Evolutionary conservation across 2,329 filamentous ascomycete species (phyloP).

Genomic region (Rhynchosporium secalis): DNA sequence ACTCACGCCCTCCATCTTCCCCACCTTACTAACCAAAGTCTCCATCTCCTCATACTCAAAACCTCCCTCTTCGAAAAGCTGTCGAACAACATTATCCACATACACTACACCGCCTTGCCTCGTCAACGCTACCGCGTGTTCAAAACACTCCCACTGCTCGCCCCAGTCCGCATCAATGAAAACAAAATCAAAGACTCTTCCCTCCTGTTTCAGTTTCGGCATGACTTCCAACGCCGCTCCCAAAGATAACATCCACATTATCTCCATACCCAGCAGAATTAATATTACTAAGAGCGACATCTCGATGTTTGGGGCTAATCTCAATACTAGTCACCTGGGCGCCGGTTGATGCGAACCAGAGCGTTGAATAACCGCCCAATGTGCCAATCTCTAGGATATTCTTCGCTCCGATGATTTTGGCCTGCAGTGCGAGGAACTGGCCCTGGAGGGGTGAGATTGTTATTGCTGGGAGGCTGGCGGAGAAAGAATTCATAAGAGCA

Average conservation of each 20-base stretch:
- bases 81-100: constrained; percentile 52
- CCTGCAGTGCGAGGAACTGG: constrained; percentile 44
- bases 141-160: constrained; percentile 52
- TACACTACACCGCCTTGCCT: constrained; percentile 46
- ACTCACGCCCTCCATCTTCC: constrained; percentile 28
- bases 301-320: constrained; percentile 46
- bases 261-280: constrained; percentile 42
- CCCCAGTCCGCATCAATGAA: constrained; percentile 50
- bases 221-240: constrained; percentile 47
- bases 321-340: constrained; percentile 53
- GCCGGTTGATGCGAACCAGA: constrained; percentile 49
- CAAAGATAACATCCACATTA: constrained; percentile 47
- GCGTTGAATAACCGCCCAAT: constrained; percentile 53
- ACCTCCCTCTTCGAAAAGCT: constrained; percentile 39
- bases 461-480: constrained; percentile 43
- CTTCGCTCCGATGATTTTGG: constrained; percentile 41
- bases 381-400: constrained; percentile 55
- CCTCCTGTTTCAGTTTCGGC: constrained; percentile 44
- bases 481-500: constrained; percentile 39
- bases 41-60: constrained; percentile 27
- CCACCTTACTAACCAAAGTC: constrained; percentile 27
- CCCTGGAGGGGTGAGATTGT: constrained; percentile 42
- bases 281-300: constrained; percentile 48
- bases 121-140: constrained; percentile 46
- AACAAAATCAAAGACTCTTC: constrained; percentile 49